Base-by-base conservation (phyloP, 768 basidiomycete genomes). In the Boletus reticulatus region DNA sequence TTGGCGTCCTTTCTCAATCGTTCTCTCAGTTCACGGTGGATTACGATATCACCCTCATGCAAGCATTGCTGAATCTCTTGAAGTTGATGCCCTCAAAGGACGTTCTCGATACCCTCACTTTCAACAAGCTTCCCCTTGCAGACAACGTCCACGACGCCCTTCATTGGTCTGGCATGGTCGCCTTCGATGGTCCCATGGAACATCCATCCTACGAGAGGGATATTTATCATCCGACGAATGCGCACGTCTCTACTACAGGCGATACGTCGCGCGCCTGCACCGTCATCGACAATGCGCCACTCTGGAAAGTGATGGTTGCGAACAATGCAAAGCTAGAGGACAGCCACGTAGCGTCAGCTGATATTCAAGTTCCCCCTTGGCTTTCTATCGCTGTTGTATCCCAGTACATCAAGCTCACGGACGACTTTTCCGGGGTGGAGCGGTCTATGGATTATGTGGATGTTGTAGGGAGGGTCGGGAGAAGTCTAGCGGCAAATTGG, bases 131-230 rank as follows among this genome's bases (percentile, higher is more conserved):
- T 42, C 16, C 58, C 5, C 56, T 45, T 17, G 32, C 31, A 14
- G 16, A 38, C 31, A 29, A 16, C 11, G 27, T 29, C 12, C 47
- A 53, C 17, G 22, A 48, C 27, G 20, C 16, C 14, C 8, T 36
- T 42, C 34, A 27, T 29, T 60, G 59, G 59, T 59, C 59, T 11
- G 59, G 57, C 24, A 59, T 59, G 59, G 24, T 60, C 16, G n/a
- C 13, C 13, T 12, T 59, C 32, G 48, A 53, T n/a, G 3, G 6
- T 6, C 44, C 57, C 2, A 59, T 36, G 34, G 59, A 60, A 24
- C 59, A 59, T 32, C 57, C 59, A 13, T 53, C 57, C 36, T 53
- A 59, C 19, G 48, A 60, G 29, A 53, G 31, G 22, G 44, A 59
- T 39, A 13, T 42, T 22, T 38, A 58, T 50, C 27, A 45, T 14